phyloP scores from a whole-genome alignment of 345 rosid species.

The Anacardium occidentale region DNA sequence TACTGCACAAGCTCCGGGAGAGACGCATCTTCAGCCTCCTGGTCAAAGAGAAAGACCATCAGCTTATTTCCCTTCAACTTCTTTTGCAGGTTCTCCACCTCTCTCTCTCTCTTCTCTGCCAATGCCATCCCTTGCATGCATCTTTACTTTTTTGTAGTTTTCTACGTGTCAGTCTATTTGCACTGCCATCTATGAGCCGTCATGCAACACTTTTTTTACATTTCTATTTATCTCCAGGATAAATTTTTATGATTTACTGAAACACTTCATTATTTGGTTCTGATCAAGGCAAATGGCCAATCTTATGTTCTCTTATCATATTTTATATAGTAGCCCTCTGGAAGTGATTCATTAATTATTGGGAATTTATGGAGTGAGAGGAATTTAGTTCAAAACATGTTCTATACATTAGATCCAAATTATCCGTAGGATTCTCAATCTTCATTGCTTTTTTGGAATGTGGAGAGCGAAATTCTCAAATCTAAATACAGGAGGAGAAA shows the following conservation, averaged over 20 bases:
- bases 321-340: no score
- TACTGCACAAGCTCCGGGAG: slow-evolving; percentile 54
- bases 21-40: slow-evolving; percentile 51
- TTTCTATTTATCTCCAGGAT: no score
- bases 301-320: no score
- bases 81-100: slow-evolving; percentile 51
- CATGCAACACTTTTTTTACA: slow-evolving; percentile 7
- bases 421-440: no score
- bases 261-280: no score
- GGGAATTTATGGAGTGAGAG: no score
- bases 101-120: slow-evolving; percentile 10
- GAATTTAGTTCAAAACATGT: no score
- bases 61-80: slow-evolving; percentile 47
- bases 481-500: not conserved
- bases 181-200: slow-evolving; percentile 12
- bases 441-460: no score
- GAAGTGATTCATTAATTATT: no score
- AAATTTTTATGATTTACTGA: not conserved
- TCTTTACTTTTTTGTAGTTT: not conserved
- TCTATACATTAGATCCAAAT: no score
- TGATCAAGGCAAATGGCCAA: not conserved
- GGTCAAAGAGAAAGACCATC: slow-evolving; percentile 43
- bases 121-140: not conserved
- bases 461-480: not conserved
- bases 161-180: slow-evolving; percentile 23